Conservation (phyloP, 2,329 filamentous ascomycete genomes). For the Aspergillus ochraceoroseus region DNA sequence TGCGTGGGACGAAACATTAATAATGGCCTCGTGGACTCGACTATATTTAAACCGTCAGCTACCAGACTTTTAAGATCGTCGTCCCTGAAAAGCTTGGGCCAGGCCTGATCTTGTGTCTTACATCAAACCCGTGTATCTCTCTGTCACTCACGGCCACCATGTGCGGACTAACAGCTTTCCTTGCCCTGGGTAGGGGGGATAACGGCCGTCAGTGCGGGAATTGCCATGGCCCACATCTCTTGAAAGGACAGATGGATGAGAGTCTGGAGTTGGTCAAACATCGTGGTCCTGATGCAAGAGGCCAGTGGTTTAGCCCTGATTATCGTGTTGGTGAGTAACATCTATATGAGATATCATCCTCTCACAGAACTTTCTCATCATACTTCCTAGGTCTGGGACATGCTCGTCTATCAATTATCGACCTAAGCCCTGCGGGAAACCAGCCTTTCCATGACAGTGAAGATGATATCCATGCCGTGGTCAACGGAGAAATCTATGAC, state of each 20-base stretch:
- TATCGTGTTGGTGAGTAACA: constrained; percentile 37
- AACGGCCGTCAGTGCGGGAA: background rate
- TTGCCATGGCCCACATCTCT: background rate
- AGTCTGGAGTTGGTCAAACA: constrained; percentile 42
- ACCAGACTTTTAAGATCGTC: no score
- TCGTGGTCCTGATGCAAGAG: constrained; percentile 46
- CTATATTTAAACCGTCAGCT: no score
- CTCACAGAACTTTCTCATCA: background rate
- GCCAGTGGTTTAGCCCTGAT: constrained; percentile 46
- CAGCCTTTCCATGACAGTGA: constrained; percentile 46
- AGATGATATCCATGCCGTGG: constrained; percentile 50
- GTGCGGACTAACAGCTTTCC: constrained; percentile 16
- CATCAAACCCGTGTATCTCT: background rate
- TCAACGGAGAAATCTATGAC: constrained; percentile 59
- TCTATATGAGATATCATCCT: background rate
- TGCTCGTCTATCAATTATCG: constrained; percentile 52
- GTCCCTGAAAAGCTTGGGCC: no score
- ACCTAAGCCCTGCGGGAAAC: constrained; percentile 45
- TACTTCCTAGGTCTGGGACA: constrained; percentile 43
- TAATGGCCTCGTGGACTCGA: no score
- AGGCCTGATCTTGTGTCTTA: background rate
- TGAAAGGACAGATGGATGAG: constrained; percentile 20
- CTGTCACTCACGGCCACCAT: constrained; percentile 2
- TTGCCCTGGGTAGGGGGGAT: constrained; percentile 2
- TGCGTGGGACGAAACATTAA: no score